Evolutionary conservation across 2,329 filamentous ascomycete species (phyloP).

Genomic region (Botrytis pseudocinerea): DNA sequence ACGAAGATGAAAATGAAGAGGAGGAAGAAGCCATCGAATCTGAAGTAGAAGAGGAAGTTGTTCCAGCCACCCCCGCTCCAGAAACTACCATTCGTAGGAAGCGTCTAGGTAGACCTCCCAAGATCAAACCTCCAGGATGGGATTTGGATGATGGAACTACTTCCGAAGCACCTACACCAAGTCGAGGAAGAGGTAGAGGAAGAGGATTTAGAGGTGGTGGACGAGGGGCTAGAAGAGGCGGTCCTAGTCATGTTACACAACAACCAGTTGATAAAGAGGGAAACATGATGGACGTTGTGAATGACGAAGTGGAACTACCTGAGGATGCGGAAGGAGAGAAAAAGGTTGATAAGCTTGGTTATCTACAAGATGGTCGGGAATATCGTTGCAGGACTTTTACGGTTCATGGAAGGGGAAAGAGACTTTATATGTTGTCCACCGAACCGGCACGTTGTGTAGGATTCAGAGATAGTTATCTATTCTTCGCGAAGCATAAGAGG

Average conservation of each 20-base stretch:
- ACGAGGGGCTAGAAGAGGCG: slow-evolving; percentile 67
- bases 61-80: slow-evolving; percentile 38
- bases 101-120: slow-evolving; percentile 81
- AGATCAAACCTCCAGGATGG: slow-evolving; percentile 80
- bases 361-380: slow-evolving; percentile 79
- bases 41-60: slow-evolving; percentile 46
- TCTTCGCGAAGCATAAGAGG: slow-evolving; percentile 96
- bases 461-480: slow-evolving; percentile 96
- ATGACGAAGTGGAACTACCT: slow-evolving; percentile 88
- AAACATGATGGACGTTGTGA: slow-evolving; percentile 82
- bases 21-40: slow-evolving; percentile 30
- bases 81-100: slow-evolving; percentile 63
- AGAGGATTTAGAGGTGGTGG: slow-evolving; percentile 60
- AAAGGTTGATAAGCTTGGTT: slow-evolving; percentile 89
- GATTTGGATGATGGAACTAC: slow-evolving; percentile 54
- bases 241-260: slow-evolving; percentile 72
- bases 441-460: slow-evolving; percentile 95
- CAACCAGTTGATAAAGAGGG: slow-evolving; percentile 93
- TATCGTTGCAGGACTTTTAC: slow-evolving; percentile 97
- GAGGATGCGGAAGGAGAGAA: slow-evolving; percentile 85
- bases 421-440: slow-evolving; percentile 97
- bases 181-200: slow-evolving; percentile 59
- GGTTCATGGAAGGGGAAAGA: slow-evolving; percentile 76
- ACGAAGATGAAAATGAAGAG: slow-evolving; percentile 47
- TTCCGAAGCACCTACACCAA: slow-evolving; percentile 50